These are phyloP conservation scores for Neonectria ditissima DNA, from an alignment of 2,329 filamentous ascomycete species.

Conservation along the genomic window DNA sequence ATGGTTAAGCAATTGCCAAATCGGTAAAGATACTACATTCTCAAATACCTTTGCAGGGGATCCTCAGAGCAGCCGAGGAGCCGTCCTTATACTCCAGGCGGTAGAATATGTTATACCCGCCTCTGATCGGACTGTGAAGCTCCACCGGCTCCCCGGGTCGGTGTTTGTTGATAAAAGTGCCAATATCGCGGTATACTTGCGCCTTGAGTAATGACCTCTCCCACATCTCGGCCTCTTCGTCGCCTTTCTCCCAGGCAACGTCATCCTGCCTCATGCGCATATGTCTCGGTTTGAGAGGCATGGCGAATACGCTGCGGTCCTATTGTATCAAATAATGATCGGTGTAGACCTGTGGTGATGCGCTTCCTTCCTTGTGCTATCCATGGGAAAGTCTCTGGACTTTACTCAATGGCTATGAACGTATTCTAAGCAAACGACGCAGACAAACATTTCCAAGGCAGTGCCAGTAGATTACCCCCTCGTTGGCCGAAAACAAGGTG, in stretches of 20 bases:
- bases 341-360: background rate
- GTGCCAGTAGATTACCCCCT: too few species aligned
- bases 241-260: constrained; percentile 45
- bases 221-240: constrained; percentile 42
- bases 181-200: constrained; percentile 36
- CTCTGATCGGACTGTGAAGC: constrained; percentile 43
- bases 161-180: constrained; percentile 41
- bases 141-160: constrained; percentile 35
- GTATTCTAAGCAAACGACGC: too few species aligned
- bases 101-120: constrained; percentile 48
- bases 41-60: constrained; percentile 43
- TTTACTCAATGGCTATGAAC: too few species aligned
- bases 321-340: background rate
- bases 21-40: background rate
- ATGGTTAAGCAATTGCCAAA: background rate
- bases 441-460: too few species aligned
- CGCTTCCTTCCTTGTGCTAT: too few species aligned
- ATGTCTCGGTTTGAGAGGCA: constrained; percentile 42
- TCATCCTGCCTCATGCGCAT: constrained; percentile 43
- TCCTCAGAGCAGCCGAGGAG: constrained; percentile 46
- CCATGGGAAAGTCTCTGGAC: too few species aligned
- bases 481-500: too few species aligned
- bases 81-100: constrained; percentile 49
- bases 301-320: constrained; percentile 14
- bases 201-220: constrained; percentile 36